These are phyloP conservation scores for Plectosphaerella cucumerina DNA, from an alignment of 2,329 filamentous ascomycete genomes.

Conservation along the genomic window DNA sequence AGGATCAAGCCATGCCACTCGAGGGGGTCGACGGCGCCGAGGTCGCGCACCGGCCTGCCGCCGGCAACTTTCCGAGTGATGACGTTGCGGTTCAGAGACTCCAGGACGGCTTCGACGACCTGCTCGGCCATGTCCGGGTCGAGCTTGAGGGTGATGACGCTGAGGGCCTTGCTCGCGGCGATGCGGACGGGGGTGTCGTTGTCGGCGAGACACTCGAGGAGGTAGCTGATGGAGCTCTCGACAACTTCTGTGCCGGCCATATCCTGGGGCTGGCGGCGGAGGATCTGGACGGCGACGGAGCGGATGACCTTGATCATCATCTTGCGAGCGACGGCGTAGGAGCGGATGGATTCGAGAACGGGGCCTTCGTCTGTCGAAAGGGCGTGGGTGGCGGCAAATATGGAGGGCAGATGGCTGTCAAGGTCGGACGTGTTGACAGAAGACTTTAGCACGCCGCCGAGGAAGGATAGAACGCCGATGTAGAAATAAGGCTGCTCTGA, in stretches of 20 bases:
- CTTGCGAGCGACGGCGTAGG: conserved; percentile 78
- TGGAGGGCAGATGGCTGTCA: conserved; percentile 56
- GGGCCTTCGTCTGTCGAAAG: conserved; percentile 47
- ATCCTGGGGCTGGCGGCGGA: conserved; percentile 46
- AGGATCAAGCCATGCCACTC: conserved; percentile 92
- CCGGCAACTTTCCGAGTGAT: conserved; percentile 42
- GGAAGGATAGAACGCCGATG: conserved; percentile 74
- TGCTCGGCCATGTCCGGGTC: conserved; percentile 77
- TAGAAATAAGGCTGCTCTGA: conserved; percentile 63
- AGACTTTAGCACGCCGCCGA: conserved; percentile 66
- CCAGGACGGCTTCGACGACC: conserved; percentile 81
- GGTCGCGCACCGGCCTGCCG: conserved; percentile 44
- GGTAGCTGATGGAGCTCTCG: conserved; percentile 76
- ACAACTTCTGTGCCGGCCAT: conserved; percentile 50
- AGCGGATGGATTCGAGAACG: conserved; percentile 50
- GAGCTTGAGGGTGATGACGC: conserved; percentile 77
- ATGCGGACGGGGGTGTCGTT: conserved; percentile 88
- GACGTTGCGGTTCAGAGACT: conserved; percentile 58
- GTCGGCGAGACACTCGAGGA: conserved; percentile 76
- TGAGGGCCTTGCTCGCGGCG: conserved; percentile 88
- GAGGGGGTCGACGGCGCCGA: conserved; percentile 73
- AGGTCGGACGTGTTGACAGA: conserved; percentile 73
- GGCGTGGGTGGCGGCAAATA: conserved; percentile 62
- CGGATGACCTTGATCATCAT: conserved; percentile 80
- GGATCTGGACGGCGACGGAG: conserved; percentile 63